These are phyloP conservation scores for Collariella sp. DNA, from an alignment of 495 filamentous ascomycete genomes.

Conservation along the genomic window DNA sequence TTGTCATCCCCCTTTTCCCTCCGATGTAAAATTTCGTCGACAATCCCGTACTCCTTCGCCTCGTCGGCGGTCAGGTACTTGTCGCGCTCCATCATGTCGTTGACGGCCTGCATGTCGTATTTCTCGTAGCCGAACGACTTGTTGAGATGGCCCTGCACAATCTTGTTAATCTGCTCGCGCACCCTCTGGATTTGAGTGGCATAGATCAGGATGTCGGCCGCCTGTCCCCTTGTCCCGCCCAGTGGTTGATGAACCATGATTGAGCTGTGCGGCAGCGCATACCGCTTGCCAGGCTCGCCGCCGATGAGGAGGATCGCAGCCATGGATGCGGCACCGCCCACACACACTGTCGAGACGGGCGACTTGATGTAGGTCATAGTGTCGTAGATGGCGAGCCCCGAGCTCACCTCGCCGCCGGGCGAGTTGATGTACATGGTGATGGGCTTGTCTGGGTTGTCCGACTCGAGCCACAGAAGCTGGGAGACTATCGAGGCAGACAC, in stretches of 20 bases:
- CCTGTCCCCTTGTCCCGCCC: constrained; percentile 85
- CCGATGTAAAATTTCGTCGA: constrained; percentile 73
- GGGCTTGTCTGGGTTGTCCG: constrained; percentile 83
- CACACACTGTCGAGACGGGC: constrained; percentile 86
- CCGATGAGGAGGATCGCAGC: constrained; percentile 82
- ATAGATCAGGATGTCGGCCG: constrained; percentile 89
- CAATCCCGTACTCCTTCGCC: constrained; percentile 78
- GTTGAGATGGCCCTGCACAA: constrained; percentile 80
- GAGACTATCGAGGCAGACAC: constrained; percentile 87
- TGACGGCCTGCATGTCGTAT: constrained; percentile 65
- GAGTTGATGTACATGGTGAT: constrained; percentile 98
- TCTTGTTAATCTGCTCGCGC: constrained; percentile 75
- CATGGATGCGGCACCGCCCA: constrained; percentile 94
- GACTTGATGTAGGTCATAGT: constrained; percentile 96
- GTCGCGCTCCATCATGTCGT: constrained; percentile 92
- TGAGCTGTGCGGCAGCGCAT: constrained; percentile 79
- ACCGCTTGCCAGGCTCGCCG: constrained; percentile 75
- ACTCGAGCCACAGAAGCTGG: constrained; percentile 95
- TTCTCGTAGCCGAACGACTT: constrained; percentile 53
- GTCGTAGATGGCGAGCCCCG: constrained; percentile 93
- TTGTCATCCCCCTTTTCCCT: constrained; percentile 32
- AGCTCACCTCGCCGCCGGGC: constrained; percentile 91
- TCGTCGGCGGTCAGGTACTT: constrained; percentile 86
- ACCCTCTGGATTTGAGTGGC: constrained; percentile 92
- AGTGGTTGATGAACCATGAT: constrained; percentile 96